phyloP scores from a whole-genome alignment of 2,329 filamentous ascomycete species.

The Penicillium carneum region DNA sequence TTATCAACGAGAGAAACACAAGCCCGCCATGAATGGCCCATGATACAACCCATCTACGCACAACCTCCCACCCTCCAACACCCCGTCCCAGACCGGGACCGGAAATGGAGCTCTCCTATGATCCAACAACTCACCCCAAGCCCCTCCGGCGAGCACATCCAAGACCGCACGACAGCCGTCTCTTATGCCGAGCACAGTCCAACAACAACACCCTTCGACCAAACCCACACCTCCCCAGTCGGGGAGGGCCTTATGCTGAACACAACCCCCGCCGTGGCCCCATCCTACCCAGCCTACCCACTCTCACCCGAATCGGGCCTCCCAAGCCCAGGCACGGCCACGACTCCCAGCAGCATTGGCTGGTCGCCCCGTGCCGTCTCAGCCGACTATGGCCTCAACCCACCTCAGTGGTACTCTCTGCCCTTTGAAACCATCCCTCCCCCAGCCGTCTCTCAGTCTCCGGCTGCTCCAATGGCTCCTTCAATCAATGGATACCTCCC shows the following conservation, averaged over 20 bases:
- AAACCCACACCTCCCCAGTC: slow-evolving; percentile 38
- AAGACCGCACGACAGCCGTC: slow-evolving; percentile 33
- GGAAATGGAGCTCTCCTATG: slow-evolving; percentile 35
- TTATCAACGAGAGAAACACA: slow-evolving; percentile 13
- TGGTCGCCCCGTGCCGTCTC: slow-evolving; percentile 32
- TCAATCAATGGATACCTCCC: slow-evolving; percentile 35
- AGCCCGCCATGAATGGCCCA: slow-evolving; percentile 26
- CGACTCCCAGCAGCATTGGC: slow-evolving; percentile 27
- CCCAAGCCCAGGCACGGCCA: slow-evolving; percentile 38
- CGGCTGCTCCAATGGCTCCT: slow-evolving; percentile 34
- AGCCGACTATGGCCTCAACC: slow-evolving; percentile 34
- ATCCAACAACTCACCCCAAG: slow-evolving; percentile 36
- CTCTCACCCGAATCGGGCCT: slow-evolving; percentile 40
- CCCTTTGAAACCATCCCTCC: slow-evolving; percentile 39
- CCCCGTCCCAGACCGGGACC: slow-evolving; percentile 17
- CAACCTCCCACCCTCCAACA: background rate
- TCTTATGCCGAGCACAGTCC: slow-evolving; percentile 31
- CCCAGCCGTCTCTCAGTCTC: slow-evolving; percentile 36
- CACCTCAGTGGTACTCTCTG: slow-evolving; percentile 42
- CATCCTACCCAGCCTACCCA: slow-evolving; percentile 39
- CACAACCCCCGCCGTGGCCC: slow-evolving; percentile 36
- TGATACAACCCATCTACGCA: slow-evolving; percentile 23
- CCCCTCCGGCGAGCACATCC: slow-evolving; percentile 34
- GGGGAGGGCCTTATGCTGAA: slow-evolving; percentile 38
- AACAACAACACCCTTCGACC: slow-evolving; percentile 38